Evolutionary conservation across 257 asterid species (phyloP), one percentile per base, ranked within the genome.

Genomic region (Coffea canephora): DNA sequence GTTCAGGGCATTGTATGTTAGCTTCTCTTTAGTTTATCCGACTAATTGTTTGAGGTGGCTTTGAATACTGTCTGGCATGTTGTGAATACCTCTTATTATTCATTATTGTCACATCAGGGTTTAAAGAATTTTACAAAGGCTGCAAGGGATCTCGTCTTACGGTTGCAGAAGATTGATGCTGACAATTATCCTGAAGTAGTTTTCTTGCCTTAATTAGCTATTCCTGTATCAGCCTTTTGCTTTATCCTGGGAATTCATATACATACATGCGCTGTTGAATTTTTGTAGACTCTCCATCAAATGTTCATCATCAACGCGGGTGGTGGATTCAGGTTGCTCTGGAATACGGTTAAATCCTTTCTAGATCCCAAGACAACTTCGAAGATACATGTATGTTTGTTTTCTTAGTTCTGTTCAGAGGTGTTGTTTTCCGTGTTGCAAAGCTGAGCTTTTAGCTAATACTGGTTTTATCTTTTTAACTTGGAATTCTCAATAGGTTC

Each of bases 251-350:
- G 46, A 69, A 52, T 66, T 86, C 21, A 81, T 66, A 36, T 41
- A 66, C 21, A 52, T 74, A 80, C 25, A 64, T 55, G 4, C 77
- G 19, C 84, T 71, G 48, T 83, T 90, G 78, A 71, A 80, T 80
- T 87, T 25, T 72, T 79, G 90, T 94, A 96, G 99, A 94, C 97
- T 39, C 96, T 96, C 83, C 90, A 94, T 86, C 97, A 91, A 83
- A 94, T 96, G 99, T 96, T 92, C 86, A 96, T 96, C 87, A 90
- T 96, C 84, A 96, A 92, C 84, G 99, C 97, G 78, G 97, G 99
- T 77, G 90, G 91, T 31, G 97, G 97, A 45, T 96, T 96, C 87
- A 88, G 96, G 89, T 87, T 93, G 73, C 89, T 96, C 57, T 94
- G 97, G 99, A 91, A 85, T 84, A 92, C 99, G 61, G 91, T 92